A percentile compares a stretch with the other conserved stretches of the same genome.
These are phyloP conservation scores for Cercospora brassicicola DNA, from an alignment of 2,329 filamentous ascomycete genomes.

Conservation along the genomic window DNA sequence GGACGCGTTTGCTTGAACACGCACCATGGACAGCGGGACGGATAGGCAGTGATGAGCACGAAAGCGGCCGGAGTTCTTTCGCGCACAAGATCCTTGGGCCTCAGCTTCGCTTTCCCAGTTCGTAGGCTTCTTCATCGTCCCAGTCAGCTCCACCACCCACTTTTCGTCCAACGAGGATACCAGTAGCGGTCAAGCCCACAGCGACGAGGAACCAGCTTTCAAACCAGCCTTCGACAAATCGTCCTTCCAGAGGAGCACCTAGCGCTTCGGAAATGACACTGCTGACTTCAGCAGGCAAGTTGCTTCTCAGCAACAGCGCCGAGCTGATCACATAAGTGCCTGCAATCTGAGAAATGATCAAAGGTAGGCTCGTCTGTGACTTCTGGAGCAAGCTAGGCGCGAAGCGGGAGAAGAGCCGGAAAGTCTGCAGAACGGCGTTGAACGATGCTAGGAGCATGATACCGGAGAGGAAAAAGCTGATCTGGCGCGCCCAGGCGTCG, in stretches of 20 bases:
- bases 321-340: constrained; percentile 84
- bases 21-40: neutral
- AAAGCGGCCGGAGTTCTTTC: neutral
- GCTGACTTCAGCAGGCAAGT: constrained; percentile 74
- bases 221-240: constrained; percentile 80
- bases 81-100: neutral
- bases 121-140: constrained; percentile 44
- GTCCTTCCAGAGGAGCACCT: constrained; percentile 70
- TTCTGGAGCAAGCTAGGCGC: constrained; percentile 70
- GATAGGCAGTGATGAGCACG: neutral
- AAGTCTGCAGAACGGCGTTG: constrained; percentile 80
- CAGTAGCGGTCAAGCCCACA: constrained; percentile 64
- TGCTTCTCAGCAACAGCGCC: constrained; percentile 73
- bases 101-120: constrained; percentile 70
- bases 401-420: constrained; percentile 76
- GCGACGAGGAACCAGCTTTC: constrained; percentile 80
- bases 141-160: constrained; percentile 52
- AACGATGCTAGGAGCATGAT: constrained; percentile 80
- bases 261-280: constrained; percentile 75
- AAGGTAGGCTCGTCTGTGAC: constrained; percentile 73
- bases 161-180: constrained; percentile 70
- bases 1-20: neutral
- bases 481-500: constrained; percentile 78
- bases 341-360: constrained; percentile 76
- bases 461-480: constrained; percentile 79